Percentiles rank a stretch among this genome's conserved stretches.
These are phyloP conservation scores for Phytopythium montanum DNA, from an alignment of 352 stramenopile species.

Conservation along the genomic window DNA sequence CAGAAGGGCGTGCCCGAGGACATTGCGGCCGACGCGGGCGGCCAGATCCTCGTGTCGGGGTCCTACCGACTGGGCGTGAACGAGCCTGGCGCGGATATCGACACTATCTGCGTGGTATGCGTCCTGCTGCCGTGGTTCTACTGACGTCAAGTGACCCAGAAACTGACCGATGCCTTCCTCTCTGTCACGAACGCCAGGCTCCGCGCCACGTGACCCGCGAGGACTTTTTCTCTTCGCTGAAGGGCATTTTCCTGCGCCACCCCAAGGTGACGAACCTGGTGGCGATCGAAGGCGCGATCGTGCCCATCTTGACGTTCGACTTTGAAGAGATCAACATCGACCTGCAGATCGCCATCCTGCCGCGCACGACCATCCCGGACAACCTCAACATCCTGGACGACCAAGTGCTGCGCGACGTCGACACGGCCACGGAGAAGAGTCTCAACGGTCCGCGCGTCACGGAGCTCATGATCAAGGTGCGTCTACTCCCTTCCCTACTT, in stretches of 20 bases:
- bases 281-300: slow-evolving; percentile 87
- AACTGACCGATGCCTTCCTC: neutral
- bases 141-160: too few relatives aligned
- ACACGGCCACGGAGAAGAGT: slow-evolving; percentile 87
- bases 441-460: slow-evolving; percentile 90
- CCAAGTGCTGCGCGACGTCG: slow-evolving; percentile 81
- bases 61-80: slow-evolving; percentile 97
- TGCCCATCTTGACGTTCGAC: slow-evolving; percentile 98
- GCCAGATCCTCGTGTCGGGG: slow-evolving; percentile 87
- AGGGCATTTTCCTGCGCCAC: slow-evolving; percentile 91
- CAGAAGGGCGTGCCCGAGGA: slow-evolving; percentile 83
- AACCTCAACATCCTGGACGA: slow-evolving; percentile 91
- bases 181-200: slow-evolving; percentile 27
- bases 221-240: slow-evolving; percentile 95
- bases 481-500: too few relatives aligned
- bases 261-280: slow-evolving; percentile 90
- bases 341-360: slow-evolving; percentile 95
- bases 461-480: slow-evolving; percentile 88
- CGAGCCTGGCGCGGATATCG: slow-evolving; percentile 96
- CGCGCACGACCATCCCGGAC: slow-evolving; percentile 87
- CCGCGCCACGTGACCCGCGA: slow-evolving; percentile 94
- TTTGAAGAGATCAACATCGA: slow-evolving; percentile 99
- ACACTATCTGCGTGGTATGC: slow-evolving; percentile 93
- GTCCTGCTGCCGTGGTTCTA: neutral
- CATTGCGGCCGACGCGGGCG: slow-evolving; percentile 79